Evolutionary conservation across 1,139 yeast species (phyloP), one percentile per base, ranked within the genome.

Genomic region (Pichia cactophila): DNA sequence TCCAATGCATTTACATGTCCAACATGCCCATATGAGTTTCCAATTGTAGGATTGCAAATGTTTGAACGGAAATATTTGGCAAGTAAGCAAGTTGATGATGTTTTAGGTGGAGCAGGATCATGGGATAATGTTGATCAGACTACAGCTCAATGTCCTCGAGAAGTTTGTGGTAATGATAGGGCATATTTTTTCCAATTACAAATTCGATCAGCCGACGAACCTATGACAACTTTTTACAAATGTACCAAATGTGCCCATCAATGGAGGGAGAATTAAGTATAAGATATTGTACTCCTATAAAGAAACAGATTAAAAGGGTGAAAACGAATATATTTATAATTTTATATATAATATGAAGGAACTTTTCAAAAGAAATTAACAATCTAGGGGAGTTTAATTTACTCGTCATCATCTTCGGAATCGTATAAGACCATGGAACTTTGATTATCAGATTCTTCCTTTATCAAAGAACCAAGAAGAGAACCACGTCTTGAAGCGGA

Each of bases 111-210:
- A 41, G 94, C 83, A 57, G 97, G 96, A 29, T 95, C 97, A 3
- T 92, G 98, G 98, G 98, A 92, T 65, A 90, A 92, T 63, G 98
- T 94, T 33, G 98, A 94, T 64, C 92, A 85, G 61, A 85, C 92
- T 0, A 72, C 80, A 2, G 85, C 92, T 0, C 96, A 92, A 64
- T 92, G 98, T 72, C 96, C 97, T 4, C 74, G 79, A 42, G 95
- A 86, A 55, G 68, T 75, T 1, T 92, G 98, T 72, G 95, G 89
- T 44, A 84, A 86, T 55, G 86, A 81, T 58, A 86, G 88, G 67
- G 99, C 98, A 0, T 92, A 94, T 68, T 92, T 88, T 73, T 94
- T 90, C 75, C 98, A 92, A 69, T 73, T 92, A 53, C 99, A 92
- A 68, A 92, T 92, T 62, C 77, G 98, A 68, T 86, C 89, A 56